These are phyloP conservation scores for Trametes cinnabarina DNA, from an alignment of 768 basidiomycete species.

Conservation along the genomic window DNA sequence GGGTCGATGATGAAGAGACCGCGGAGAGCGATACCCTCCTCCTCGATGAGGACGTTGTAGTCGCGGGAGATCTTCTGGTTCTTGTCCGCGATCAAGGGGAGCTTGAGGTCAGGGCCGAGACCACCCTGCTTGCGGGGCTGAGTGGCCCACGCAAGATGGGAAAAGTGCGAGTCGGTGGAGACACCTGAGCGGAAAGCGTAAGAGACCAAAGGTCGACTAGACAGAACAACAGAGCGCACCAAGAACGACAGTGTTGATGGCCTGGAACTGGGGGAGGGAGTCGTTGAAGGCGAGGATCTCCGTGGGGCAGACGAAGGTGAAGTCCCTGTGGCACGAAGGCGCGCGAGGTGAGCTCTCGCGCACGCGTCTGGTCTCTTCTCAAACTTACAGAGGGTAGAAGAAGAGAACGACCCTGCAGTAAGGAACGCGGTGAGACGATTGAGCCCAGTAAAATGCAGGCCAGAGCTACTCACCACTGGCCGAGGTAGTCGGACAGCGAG, in stretches of 20 bases:
- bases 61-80: constrained; percentile 78
- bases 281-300: constrained; percentile 96
- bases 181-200: constrained; percentile 45
- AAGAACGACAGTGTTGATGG: constrained; percentile 71
- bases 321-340: constrained; percentile 51
- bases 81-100: constrained; percentile 80
- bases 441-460: constrained; percentile 2
- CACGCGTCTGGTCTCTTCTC: neutral
- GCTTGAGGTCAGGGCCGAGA: constrained; percentile 82
- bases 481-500: constrained; percentile 68
- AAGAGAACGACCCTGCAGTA: constrained; percentile 78
- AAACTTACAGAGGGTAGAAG: constrained; percentile 87
- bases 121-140: constrained; percentile 84
- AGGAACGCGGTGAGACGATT: neutral
- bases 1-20: constrained; percentile 88
- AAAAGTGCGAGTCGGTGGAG: constrained; percentile 88
- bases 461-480: constrained; percentile 66
- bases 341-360: neutral
- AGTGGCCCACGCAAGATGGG: constrained; percentile 84
- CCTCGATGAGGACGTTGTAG: constrained; percentile 87
- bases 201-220: neutral
- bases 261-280: constrained; percentile 71
- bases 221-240: constrained; percentile 42
- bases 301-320: constrained; percentile 91
- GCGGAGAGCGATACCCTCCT: constrained; percentile 84